Base-by-base conservation (phyloP, 768 basidiomycete species). In the Suillus americanus region DNA sequence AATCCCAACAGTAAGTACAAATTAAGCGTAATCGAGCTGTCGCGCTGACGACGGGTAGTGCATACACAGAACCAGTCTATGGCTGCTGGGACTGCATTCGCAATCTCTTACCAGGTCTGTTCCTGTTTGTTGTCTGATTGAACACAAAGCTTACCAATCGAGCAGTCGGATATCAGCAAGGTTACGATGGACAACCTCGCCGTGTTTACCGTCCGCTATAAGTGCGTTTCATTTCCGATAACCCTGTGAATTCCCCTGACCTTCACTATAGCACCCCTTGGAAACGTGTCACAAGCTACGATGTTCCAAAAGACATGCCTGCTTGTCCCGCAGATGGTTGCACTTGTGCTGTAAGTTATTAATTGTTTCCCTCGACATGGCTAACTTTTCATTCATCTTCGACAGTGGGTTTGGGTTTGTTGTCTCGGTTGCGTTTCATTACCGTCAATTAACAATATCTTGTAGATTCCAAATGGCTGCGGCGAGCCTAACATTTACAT, bases 51-150 rank as follows among this genome's bases (percentile, higher is more conserved):
- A 14, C 40, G 16, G 5, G 18, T 50, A 86, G 85, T 86, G 71
- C 85, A 86, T 69, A 78, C 84, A 3, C 82, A 84, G 65, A 84
- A 85, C 66, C 73, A 82, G 62, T 74, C 80, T 8, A 81, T 75
- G 74, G 83, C 84, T 51, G 83, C 85, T 54, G 85, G 85, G 2
- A 83, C 84, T 41, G 84, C 82, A 7, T 85, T 86, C 64, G 84
- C 84, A 18, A 86, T 86, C 63, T 79, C 84, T 20, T 86, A 86
- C 67, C 69, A 79, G 59, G 84, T 83, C 54, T 28, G 73, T 64
- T 46, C 56, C 9, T 18, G 18, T 25, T n/a, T 35, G 16, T 7
- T 54, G 37, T 37, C 30, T n/a, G 20, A 54, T 33, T 13, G 53
- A 54, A 33, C 30, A 12, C 33, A 54, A 54, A 13, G 10, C 53